Conservation (phyloP, 257 asterid species). For the Eucommia ulmoides region DNA sequence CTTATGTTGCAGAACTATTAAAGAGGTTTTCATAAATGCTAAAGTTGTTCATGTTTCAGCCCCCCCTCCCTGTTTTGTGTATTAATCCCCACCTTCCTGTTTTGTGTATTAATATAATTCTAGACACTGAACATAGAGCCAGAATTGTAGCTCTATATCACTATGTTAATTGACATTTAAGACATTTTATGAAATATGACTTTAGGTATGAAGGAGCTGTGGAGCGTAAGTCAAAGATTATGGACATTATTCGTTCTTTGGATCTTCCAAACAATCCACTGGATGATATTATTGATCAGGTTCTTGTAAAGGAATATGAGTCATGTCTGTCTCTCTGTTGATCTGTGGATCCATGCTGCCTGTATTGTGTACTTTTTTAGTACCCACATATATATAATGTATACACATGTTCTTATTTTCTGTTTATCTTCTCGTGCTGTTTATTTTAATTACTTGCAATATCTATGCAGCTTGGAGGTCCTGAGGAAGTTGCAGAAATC, state of each 20-base stretch:
- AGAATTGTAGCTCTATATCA: not conserved
- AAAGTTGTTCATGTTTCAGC: not conserved
- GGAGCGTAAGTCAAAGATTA: slow-evolving; percentile 55
- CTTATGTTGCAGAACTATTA: slow-evolving; percentile 57
- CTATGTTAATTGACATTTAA: not conserved
- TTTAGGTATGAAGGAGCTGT: slow-evolving; percentile 77
- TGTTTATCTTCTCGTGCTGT: not conserved
- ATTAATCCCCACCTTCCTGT: slow-evolving; percentile 5
- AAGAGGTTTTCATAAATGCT: slow-evolving; percentile 40
- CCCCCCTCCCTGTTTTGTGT: slow-evolving; percentile 1
- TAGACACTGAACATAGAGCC: not conserved
- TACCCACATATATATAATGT: not conserved
- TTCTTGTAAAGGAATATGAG: slow-evolving; percentile 10
- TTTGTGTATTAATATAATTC: too few species aligned
- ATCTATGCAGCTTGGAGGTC: slow-evolving; percentile 81
- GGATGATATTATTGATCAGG: slow-evolving; percentile 98
- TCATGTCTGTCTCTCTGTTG: not conserved
- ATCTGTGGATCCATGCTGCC: too few species aligned
- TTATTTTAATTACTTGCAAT: slow-evolving; percentile 12
- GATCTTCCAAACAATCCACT: slow-evolving; percentile 98
- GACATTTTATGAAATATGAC: slow-evolving; percentile 9
- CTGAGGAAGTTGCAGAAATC: slow-evolving; percentile 92
- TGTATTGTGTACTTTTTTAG: too few species aligned
- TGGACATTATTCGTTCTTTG: slow-evolving; percentile 73
- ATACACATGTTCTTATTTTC: not conserved